Base-by-base conservation (phyloP, 192 early-diverging fungal species). In the Coemansia sp. region DNA sequence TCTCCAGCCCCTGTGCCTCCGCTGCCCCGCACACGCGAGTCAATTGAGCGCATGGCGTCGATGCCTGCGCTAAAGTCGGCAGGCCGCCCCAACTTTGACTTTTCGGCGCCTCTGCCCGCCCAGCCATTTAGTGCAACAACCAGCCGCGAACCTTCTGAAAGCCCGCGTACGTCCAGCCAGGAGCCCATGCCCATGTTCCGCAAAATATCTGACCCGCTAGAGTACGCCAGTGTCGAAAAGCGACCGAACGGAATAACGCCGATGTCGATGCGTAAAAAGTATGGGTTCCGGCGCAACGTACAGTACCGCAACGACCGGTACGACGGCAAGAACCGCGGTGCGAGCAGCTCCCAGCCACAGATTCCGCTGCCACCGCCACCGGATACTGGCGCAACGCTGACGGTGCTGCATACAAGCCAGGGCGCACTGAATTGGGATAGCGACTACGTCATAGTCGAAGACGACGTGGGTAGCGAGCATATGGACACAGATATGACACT, bases 371-470 rank as follows among this genome's bases (percentile, higher is more conserved):
- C 54, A 39, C 70, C 59, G 20, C 62, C 70, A 7, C 74, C 74
- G 1, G 66, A 78, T 22, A 78, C 70, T 0, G 69, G 69, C 0
- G 61, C 59, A 16, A 80, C 77, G 6, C 20, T 67, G 62, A 54
- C 62, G 41, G 54, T 20, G 51, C 45, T 18, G 62, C 27, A 57
- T 20, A 37, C 22, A 10, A 29, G 14, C 1, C 51, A 13, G 20
- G 52, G 45, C 45, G 35, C 62, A 19, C 57, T 68, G 54, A 64
- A 29, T 24, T 63, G 61, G 32, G 74, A 77, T 9, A 61, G 32
- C 59, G 77, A 80, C 55, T 80, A 80, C 32, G 70, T 80, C 6
- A 74, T 80, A 58, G 77, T 80, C 14, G 77, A 80, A 9, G 67
- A 66, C 12, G 35, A 57, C 27, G 35, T 50, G 49, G 54, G 55